A percentile compares a stretch with the other conserved stretches of the same genome.
Evolutionary conservation across 352 stramenopile species (phyloP).

Genomic region (Halophytophthora polymorphica): DNA sequence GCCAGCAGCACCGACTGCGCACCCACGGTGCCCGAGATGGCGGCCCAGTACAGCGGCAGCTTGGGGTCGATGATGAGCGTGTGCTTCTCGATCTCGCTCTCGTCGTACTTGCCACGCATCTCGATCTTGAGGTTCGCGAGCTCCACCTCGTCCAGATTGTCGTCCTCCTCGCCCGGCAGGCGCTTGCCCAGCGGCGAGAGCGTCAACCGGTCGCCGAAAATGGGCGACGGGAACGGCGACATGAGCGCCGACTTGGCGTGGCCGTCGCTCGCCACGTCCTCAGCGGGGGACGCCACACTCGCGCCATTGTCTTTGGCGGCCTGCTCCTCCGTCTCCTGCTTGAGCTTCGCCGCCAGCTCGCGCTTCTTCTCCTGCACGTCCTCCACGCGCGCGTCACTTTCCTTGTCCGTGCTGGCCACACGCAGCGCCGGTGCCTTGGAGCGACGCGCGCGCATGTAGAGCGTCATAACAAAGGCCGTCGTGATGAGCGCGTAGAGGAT

Average conservation of each 20-base stretch:
- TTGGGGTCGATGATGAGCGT: conserved; percentile 85
- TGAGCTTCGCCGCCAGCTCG: conserved; percentile 32
- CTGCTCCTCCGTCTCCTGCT: conserved; percentile 21
- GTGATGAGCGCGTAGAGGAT: conserved; percentile 82
- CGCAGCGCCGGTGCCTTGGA: conserved; percentile 78
- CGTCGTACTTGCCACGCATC: conserved; percentile 44
- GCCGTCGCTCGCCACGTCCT: conserved; percentile 21
- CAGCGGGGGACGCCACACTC: conserved; percentile 22
- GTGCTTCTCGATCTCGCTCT: conserved; percentile 78
- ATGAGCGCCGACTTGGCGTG: conserved; percentile 46
- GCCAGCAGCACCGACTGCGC: conserved; percentile 81
- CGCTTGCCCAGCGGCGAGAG: conserved; percentile 32
- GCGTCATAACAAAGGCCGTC: conserved; percentile 78
- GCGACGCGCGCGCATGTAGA: conserved; percentile 77
- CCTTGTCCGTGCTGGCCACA: conserved; percentile 54
- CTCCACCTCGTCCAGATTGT: conserved; percentile 57
- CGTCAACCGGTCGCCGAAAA: conserved; percentile 51
- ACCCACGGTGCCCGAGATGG: conserved; percentile 80
- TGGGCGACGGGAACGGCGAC: conserved; percentile 78
- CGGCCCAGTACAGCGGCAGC: conserved; percentile 83
- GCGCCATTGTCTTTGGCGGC: conserved; percentile 8
- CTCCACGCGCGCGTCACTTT: conserved; percentile 35
- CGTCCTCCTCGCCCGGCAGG: conserved; percentile 47
- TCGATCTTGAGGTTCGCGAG: conserved; percentile 46
- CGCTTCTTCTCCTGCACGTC: conserved; percentile 58